Evolutionary conservation across 78 protist species (phyloP), one percentile per base, ranked within the genome.

Genomic region (Dictyostelium discoideum): DNA sequence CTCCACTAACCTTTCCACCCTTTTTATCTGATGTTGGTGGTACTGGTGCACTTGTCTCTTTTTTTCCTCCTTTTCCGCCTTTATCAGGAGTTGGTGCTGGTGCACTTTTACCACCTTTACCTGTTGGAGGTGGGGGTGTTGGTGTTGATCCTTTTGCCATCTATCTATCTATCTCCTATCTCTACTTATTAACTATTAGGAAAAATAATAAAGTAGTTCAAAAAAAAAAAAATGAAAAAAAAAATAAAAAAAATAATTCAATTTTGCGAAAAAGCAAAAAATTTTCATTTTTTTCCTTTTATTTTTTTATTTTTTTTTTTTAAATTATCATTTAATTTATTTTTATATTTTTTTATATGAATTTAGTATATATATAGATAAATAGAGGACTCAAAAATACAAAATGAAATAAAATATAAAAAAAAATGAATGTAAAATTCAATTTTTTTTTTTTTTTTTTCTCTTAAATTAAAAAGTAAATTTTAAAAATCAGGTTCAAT

Each of bases 81-180:
- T 72, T 72, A 3, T 26, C 40, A 29, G 79, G 37, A 9, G n/a
- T 8, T 10, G 32, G 40, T 13, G 65, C n/a, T 0, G 32, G 40
- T 54, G 65, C n/a, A 54, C 18, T 16, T 54, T 54, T 54, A 54
- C 65, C 65, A 54, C 65, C 65, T 16, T 54, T 54, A 29, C 13
- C 10, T 3, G 32, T 14, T 26, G 32, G n/a, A 22, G 79, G 9
- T 29, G 79, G 22, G 29, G 44, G 79, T 32, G 39, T 72, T 13
- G 79, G 42, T 72, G 46, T 29, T 72, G 79, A 72, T 14, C 79
- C 79, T 72, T 72, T 72, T 29, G 10, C 79, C 79, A 72, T 72
- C 65, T 48, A 48, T 48, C 60, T 42, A 42, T 42, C 46, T 32
- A 32, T 32, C 37, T 0, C 37, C 46, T 32, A 32, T 32, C 37